phyloP scores from a whole-genome alignment of 176 grass and related monocot species.

The Elymus sibiricus region DNA sequence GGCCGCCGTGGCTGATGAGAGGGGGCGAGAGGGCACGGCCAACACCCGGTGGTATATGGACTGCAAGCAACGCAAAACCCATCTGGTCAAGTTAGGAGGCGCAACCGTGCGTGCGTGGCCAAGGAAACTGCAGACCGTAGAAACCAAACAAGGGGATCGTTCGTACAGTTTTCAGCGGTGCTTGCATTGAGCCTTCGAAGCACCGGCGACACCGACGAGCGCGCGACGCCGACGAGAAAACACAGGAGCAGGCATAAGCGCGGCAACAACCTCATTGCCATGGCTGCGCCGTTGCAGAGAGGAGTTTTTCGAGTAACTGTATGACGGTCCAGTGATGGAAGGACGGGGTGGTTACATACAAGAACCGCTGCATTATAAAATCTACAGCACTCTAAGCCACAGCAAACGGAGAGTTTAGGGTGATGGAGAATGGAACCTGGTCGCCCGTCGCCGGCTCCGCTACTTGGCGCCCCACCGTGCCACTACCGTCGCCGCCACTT shows the following conservation, averaged over 20 bases:
- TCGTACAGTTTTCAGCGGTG: background rate
- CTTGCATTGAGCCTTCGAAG: slow-evolving; percentile 1
- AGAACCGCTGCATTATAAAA: too few relatives aligned
- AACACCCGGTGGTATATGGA: background rate
- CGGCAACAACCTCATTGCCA: background rate
- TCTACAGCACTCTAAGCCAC: too few relatives aligned
- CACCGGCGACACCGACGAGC: background rate
- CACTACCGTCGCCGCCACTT: too few relatives aligned
- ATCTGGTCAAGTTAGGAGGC: background rate
- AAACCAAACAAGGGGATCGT: background rate
- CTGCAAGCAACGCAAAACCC: slow-evolving; percentile 23
- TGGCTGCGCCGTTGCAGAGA: background rate
- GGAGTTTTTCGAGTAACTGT: background rate
- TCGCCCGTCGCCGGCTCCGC: too few relatives aligned
- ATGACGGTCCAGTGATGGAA: background rate
- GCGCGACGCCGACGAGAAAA: background rate
- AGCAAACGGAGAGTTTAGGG: too few relatives aligned
- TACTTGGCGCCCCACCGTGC: too few relatives aligned
- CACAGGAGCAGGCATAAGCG: slow-evolving; percentile 30
- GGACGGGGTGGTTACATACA: background rate
- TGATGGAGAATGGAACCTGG: too few relatives aligned
- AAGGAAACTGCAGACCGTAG: background rate
- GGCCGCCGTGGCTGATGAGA: slow-evolving; percentile 44
- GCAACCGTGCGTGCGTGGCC: background rate
- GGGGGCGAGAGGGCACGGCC: slow-evolving; percentile 39